These are phyloP conservation scores for Blastomyces gilchristii DNA, from an alignment of 2,329 filamentous ascomycete genomes.

Conservation along the genomic window DNA sequence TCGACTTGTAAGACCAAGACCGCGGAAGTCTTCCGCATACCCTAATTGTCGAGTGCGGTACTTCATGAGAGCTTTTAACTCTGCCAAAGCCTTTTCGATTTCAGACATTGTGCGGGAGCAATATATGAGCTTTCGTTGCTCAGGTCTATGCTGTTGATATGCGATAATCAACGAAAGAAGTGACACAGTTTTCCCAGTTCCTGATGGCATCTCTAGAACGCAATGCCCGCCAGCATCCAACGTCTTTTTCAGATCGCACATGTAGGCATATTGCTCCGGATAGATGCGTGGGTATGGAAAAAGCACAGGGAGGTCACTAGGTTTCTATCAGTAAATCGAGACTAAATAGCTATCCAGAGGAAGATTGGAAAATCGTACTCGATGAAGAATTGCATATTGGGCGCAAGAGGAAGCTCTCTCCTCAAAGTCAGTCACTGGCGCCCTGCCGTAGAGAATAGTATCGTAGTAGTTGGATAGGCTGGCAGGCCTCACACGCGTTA, in stretches of 20 bases:
- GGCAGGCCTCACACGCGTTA: conserved; percentile 1
- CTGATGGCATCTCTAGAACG: conserved; percentile 97
- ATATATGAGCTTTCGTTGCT: conserved; percentile 93
- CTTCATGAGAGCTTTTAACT: conserved; percentile 88
- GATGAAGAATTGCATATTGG: conserved; percentile 68
- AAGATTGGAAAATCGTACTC: conserved; percentile 41
- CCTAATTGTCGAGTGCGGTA: conserved; percentile 86
- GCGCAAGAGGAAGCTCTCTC: background rate
- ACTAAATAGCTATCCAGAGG: background rate
- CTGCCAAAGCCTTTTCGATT: conserved; percentile 92
- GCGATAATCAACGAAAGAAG: conserved; percentile 90
- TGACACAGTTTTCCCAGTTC: conserved; percentile 94
- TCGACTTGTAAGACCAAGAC: conserved; percentile 82
- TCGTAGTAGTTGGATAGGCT: background rate
- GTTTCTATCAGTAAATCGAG: conserved; percentile 14
- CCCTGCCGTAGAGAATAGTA: background rate
- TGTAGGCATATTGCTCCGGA: conserved; percentile 66
- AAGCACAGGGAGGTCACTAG: conserved; percentile 56
- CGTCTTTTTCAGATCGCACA: conserved; percentile 78
- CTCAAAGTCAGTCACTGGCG: background rate
- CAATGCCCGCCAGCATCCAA: conserved; percentile 92
- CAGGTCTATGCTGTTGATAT: conserved; percentile 88
- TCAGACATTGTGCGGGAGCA: conserved; percentile 99
- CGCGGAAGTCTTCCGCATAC: conserved; percentile 82
- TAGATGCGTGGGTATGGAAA: conserved; percentile 69